Evolutionary conservation across 495 filamentous ascomycete species (phyloP), one percentile per base, ranked within the genome.

Genomic region (Penicillium tannophilum): DNA sequence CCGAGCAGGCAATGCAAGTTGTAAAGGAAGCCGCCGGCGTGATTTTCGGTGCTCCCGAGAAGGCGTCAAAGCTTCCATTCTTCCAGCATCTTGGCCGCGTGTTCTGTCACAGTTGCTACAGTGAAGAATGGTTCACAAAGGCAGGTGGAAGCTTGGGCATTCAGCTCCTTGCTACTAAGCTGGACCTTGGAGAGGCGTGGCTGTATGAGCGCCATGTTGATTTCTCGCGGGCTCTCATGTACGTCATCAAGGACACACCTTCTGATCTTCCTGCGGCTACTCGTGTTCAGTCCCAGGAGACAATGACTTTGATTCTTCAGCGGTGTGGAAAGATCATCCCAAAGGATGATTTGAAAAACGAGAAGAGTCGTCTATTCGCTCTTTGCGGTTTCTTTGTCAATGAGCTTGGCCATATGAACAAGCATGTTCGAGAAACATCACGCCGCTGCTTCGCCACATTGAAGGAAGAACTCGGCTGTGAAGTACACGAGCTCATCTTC

Each of bases 71-170:
- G 52, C 77, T 98, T 10, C 82, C 84, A 1, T 92, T 97, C 72
- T 99, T 97, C 73, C 77, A 80, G 58, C 87, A 92, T 65, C 76
- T 98, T 11, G 85, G 87, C 20, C 87, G 85, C 56, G 83, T 86
- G 0, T 97, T 97, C 73, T 92, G 89, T 62, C 95, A 99, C 70
- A 90, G 90, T 60, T 99, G 95, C 68, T 89, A 97, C 58, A 91
- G 92, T 62, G 93, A 97, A 68, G 93, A 98, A 61, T 99, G 95
- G 95, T 98, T 93, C 66, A 90, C 91, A 14, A 99, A 99, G 66
- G 86, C 91, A 19, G 93, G 93, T 56, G 95, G 95, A 16, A 91
- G 89, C 39, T 72, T 93, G 20, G 95, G 95, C 46, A 96, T 99
- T 55, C 86, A 91, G 61, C 81, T 92, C 43, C 77, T 97, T 50